phyloP scores from a whole-genome alignment of 2,329 filamentous ascomycete genomes.

The Colletotrichum theobromicola region DNA sequence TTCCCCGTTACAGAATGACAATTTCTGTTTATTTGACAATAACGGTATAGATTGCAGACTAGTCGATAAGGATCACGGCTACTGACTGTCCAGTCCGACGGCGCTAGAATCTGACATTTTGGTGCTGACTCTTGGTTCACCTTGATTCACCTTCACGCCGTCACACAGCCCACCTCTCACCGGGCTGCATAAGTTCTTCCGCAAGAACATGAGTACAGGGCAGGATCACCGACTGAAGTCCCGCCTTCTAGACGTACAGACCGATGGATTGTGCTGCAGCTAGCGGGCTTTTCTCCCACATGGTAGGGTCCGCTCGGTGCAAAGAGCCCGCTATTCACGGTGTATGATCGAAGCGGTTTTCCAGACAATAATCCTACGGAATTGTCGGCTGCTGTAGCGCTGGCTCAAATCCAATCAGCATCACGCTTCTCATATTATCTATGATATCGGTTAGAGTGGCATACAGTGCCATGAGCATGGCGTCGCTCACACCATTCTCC shows the following conservation, averaged over 20 bases:
- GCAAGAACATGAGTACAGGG: neutral
- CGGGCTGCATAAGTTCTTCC: neutral
- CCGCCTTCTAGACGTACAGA: neutral
- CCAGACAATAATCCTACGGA: too few relatives aligned
- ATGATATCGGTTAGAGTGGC: too few relatives aligned
- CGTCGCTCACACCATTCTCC: too few relatives aligned
- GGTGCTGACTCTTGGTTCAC: neutral
- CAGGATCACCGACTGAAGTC: neutral
- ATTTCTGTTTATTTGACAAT: neutral
- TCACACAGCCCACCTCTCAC: neutral
- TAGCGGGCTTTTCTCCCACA: neutral
- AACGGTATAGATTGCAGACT: neutral
- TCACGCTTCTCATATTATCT: too few relatives aligned
- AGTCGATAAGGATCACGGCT: neutral
- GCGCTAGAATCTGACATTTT: neutral
- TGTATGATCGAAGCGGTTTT: too few relatives aligned
- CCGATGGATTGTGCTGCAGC: too few relatives aligned
- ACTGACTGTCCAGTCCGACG: neutral
- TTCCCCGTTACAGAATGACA: neutral
- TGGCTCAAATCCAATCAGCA: too few relatives aligned
- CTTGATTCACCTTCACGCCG: neutral
- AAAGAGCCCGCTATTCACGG: neutral
- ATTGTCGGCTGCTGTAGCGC: neutral
- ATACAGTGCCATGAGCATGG: too few relatives aligned
- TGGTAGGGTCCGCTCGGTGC: neutral